phyloP scores from a whole-genome alignment of 345 rosid species.

The Dipteronia sinensis region DNA sequence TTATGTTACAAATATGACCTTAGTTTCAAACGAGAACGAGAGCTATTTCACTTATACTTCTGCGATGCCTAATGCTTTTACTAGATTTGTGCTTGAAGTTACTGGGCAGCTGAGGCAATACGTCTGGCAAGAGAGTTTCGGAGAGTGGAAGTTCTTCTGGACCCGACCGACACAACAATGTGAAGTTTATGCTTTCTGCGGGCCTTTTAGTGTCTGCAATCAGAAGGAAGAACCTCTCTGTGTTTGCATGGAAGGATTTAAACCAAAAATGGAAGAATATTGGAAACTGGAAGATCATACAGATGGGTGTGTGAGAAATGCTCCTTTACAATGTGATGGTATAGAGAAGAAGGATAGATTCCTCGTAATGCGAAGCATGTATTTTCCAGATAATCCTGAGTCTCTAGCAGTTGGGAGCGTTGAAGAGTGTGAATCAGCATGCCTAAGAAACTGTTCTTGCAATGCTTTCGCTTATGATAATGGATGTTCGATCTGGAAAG shows the following conservation, averaged over 20 bases:
- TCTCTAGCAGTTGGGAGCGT: neutral
- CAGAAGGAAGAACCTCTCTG: slow-evolving; percentile 2
- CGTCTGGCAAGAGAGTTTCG: neutral
- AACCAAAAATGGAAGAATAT: neutral
- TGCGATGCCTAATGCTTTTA: slow-evolving; percentile 7
- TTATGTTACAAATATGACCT: slow-evolving; percentile 10
- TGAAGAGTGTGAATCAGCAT: slow-evolving; percentile 22
- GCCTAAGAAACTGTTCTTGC: slow-evolving; percentile 31
- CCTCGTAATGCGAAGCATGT: neutral
- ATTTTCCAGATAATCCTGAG: slow-evolving; percentile 12
- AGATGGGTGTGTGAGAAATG: slow-evolving; percentile 26
- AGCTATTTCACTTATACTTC: slow-evolving; percentile 8
- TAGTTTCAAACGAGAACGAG: slow-evolving; percentile 13
- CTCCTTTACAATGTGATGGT: slow-evolving; percentile 16
- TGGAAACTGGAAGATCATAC: slow-evolving; percentile 10
- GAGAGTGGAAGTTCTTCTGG: neutral
- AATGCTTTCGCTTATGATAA: slow-evolving; percentile 29
- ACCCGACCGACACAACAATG: slow-evolving; percentile 14
- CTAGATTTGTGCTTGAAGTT: slow-evolving; percentile 5
- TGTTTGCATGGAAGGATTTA: slow-evolving; percentile 19
- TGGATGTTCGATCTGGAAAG: slow-evolving; percentile 24
- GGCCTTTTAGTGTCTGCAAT: slow-evolving; percentile 18
- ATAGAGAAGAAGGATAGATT: slow-evolving; percentile 18
- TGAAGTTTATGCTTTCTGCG: slow-evolving; percentile 23
- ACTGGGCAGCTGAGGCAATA: slow-evolving; percentile 11